These are phyloP conservation scores for Tympanopsis confertula DNA, from an alignment of 2,329 filamentous ascomycete genomes.

Conservation along the genomic window DNA sequence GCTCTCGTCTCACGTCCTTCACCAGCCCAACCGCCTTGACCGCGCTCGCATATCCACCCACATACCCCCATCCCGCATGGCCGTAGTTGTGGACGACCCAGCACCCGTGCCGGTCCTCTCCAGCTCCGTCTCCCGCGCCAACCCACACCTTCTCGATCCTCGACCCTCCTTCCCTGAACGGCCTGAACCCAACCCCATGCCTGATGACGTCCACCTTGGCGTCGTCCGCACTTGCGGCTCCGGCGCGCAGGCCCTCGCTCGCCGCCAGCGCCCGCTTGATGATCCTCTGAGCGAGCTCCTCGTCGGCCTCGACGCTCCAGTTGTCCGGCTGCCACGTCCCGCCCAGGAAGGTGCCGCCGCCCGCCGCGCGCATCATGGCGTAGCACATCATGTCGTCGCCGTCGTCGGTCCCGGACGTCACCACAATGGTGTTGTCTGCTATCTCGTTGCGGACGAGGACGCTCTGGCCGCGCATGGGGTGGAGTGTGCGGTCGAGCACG, in stretches of 20 bases:
- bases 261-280: conserved; percentile 63
- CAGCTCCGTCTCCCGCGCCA: background rate
- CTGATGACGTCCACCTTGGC: conserved; percentile 65
- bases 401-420: conserved; percentile 63
- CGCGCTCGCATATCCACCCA: conserved; percentile 67
- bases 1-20: too few species aligned
- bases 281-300: conserved; percentile 68
- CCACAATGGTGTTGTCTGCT: conserved; percentile 49
- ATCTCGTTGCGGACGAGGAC: conserved; percentile 73
- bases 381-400: conserved; percentile 64
- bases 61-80: conserved; percentile 68
- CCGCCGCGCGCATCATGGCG: conserved; percentile 67
- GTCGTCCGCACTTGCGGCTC: conserved; percentile 43
- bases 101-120: conserved; percentile 31
- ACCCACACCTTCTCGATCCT: conserved; percentile 65
- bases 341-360: conserved; percentile 75
- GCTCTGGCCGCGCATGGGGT: conserved; percentile 61
- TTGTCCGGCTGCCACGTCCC: conserved; percentile 70
- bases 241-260: conserved; percentile 50
- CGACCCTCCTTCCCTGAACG: conserved; percentile 61
- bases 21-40: conserved; percentile 56
- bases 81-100: conserved; percentile 74
- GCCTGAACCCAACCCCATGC: conserved; percentile 73
- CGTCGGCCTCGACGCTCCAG: conserved; percentile 71
- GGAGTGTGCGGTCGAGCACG: conserved; percentile 62